Conservation (phyloP, 441 rosid genomes). For the Lepidium campestre region DNA sequence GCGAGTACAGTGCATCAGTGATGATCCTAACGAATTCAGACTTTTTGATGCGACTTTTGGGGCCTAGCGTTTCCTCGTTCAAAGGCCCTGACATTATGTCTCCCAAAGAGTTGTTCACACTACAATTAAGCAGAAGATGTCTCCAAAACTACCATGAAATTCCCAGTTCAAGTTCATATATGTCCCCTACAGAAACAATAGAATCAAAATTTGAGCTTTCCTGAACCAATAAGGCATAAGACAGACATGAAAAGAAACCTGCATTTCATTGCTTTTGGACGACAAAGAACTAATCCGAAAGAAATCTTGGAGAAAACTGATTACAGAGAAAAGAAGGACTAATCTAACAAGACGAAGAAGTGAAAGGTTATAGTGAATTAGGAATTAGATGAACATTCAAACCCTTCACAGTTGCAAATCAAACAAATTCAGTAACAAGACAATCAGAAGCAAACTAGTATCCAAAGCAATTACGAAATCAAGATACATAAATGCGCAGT, state of each 20-base stretch:
- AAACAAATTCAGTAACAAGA: too few species aligned
- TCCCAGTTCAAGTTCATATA: too few species aligned
- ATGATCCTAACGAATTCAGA: conserved; percentile 43
- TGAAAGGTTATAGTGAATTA: too few species aligned
- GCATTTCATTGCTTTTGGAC: neutral
- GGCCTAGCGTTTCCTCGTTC: conserved; percentile 31
- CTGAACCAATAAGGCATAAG: neutral
- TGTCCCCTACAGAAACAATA: conserved; percentile 26
- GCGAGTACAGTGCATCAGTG: conserved; percentile 43
- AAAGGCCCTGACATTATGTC: conserved; percentile 43
- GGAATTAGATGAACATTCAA: too few species aligned
- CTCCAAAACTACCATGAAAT: too few species aligned
- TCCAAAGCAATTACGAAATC: neutral
- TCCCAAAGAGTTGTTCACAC: conserved; percentile 32
- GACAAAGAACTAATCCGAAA: neutral
- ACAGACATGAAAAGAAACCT: neutral
- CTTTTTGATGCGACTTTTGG: conserved; percentile 35
- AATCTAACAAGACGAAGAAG: too few species aligned
- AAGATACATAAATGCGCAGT: neutral
- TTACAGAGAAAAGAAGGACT: too few species aligned
- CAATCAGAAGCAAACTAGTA: neutral
- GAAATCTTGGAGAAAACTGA: neutral
- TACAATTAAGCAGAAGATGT: conserved; percentile 9
- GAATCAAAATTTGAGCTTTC: neutral
- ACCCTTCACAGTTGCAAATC: too few species aligned